These are phyloP conservation scores for Trametes elegans DNA, from an alignment of 768 basidiomycete genomes.

Conservation along the genomic window DNA sequence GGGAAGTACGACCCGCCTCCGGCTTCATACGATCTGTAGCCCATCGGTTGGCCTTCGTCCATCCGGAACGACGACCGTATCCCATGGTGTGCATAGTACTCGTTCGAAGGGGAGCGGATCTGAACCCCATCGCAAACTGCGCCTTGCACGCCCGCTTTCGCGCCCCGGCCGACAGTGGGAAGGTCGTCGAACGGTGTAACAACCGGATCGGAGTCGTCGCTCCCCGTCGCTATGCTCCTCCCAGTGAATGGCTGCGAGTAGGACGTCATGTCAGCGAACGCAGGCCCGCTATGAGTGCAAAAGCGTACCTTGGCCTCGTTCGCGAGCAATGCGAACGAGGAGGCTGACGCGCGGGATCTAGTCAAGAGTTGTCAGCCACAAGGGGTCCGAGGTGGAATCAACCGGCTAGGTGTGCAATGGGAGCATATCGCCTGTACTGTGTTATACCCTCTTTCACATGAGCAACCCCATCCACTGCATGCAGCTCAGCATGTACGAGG, in stretches of 20 bases:
- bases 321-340: not conserved
- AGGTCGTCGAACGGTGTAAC: slow-evolving; percentile 9
- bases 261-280: not conserved
- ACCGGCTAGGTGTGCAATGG: no score
- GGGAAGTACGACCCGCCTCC: slow-evolving; percentile 5
- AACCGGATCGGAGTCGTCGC: slow-evolving; percentile 4
- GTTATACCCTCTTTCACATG: no score
- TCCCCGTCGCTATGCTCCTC: slow-evolving; percentile 9
- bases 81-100: not conserved
- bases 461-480: no score
- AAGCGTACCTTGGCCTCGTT: no score
- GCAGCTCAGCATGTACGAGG: no score
- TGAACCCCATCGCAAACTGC: not conserved
- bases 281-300: not conserved
- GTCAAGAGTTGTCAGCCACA: no score
- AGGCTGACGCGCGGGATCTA: no score
- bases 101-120: not conserved
- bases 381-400: no score
- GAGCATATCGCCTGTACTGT: no score
- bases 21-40: not conserved
- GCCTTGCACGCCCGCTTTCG: not conserved
- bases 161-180: not conserved
- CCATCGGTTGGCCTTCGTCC: not conserved
- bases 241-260: slow-evolving; percentile 1
- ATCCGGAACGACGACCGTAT: not conserved